These are phyloP conservation scores for Gardenia jasminoides DNA, from an alignment of 257 asterid species.

Conservation along the genomic window DNA sequence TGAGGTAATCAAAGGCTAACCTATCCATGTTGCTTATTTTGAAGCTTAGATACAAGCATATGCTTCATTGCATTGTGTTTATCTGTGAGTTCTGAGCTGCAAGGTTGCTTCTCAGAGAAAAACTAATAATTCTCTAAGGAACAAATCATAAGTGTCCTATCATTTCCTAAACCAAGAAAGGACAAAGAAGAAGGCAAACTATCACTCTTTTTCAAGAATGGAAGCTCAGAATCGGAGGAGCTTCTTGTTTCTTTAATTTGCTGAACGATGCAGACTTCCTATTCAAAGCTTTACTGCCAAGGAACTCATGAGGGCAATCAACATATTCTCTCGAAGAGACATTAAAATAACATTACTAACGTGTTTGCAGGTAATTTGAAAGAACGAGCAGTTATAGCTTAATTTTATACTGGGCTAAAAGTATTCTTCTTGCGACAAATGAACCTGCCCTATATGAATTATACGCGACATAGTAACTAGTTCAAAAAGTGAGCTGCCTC, in stretches of 20 bases:
- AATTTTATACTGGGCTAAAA: not conserved
- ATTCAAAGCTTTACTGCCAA: not conserved
- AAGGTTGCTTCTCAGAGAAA: not conserved
- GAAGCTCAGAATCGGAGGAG: not conserved
- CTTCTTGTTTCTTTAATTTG: not conserved
- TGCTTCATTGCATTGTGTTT: no score
- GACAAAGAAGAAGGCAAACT: not conserved
- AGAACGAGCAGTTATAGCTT: not conserved
- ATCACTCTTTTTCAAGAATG: not conserved
- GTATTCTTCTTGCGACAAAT: not conserved
- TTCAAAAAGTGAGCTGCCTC: slow-evolving; percentile 20
- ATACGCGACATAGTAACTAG: slow-evolving; percentile 10
- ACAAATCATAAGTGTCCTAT: not conserved
- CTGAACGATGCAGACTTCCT: not conserved
- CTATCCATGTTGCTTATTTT: no score
- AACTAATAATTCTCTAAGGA: not conserved
- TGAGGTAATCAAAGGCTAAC: no score
- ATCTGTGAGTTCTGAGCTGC: no score
- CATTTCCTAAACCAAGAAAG: not conserved
- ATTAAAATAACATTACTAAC: no score
- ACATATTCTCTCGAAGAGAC: not conserved
- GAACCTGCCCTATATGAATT: not conserved
- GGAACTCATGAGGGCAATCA: not conserved
- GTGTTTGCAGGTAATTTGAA: not conserved
- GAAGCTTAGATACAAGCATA: no score